phyloP scores from a whole-genome alignment of 257 asterid genomes.

The Cruciata laevipes region DNA sequence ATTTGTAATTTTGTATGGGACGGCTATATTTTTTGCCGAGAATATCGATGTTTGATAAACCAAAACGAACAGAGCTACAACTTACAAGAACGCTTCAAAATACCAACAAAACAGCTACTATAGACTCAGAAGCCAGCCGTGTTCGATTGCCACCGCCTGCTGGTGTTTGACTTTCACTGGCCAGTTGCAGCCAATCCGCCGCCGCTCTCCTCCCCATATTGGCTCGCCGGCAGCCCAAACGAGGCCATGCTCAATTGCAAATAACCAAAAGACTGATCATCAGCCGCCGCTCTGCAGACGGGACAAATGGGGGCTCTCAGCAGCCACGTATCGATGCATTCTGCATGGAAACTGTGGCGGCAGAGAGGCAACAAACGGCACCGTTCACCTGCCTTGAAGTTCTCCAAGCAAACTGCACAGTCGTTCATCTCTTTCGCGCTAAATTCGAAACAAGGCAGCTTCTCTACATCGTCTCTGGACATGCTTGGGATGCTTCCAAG shows the following conservation, averaged over 20 bases:
- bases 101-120: no score
- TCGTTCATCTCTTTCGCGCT: conserved; percentile 34
- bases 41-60: no score
- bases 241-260: background rate
- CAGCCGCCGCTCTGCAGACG: conserved; percentile 55
- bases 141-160: background rate
- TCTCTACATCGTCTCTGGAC: conserved; percentile 67
- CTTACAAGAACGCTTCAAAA: no score
- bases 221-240: background rate
- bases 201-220: background rate
- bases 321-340: conserved; percentile 72
- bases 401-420: conserved; percentile 66
- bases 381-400: conserved; percentile 43
- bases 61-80: no score
- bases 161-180: background rate
- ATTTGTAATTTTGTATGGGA: no score
- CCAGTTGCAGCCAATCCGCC: background rate
- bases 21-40: no score
- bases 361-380: conserved; percentile 67
- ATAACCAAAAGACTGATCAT: background rate
- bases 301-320: conserved; percentile 50
- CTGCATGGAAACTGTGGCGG: conserved; percentile 61
- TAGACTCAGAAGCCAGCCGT: background rate
- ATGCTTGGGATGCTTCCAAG: conserved; percentile 42
- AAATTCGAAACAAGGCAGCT: conserved; percentile 66